Conservation (phyloP, 108 stramenopile genomes). For the Nannochloropsis oceanica region DNA sequence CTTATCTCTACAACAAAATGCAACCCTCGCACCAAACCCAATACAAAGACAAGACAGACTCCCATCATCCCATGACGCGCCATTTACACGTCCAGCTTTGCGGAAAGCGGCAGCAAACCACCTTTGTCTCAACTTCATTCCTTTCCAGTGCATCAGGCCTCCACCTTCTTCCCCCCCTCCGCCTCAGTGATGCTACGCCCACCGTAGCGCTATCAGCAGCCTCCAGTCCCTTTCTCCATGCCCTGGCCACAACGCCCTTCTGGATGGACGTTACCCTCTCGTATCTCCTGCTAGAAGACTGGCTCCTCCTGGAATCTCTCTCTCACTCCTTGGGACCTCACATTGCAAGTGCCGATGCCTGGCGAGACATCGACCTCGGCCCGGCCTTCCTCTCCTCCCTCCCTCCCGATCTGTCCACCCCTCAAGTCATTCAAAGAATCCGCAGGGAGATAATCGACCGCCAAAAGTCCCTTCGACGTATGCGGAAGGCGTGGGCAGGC, state of each 20-base stretch:
- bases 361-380: neutral
- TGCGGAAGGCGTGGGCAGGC: neutral
- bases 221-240: neutral
- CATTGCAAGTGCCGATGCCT: neutral
- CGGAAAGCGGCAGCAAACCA: neutral
- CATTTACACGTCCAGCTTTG: neutral
- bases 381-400: neutral
- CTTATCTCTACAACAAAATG: no score
- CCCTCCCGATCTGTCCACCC: neutral
- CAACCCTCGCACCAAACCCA: no score
- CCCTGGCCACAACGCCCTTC: neutral
- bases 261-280: neutral
- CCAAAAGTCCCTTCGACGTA: neutral
- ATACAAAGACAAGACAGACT: no score
- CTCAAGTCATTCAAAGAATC: neutral
- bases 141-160: neutral
- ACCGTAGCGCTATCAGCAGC: neutral
- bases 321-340: neutral
- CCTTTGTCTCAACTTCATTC: neutral
- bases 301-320: neutral
- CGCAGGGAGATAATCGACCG: neutral
- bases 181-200: neutral
- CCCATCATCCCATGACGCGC: neutral
- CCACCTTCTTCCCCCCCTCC: neutral
- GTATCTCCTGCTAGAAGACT: neutral